These are phyloP conservation scores for Allium sativum DNA, from an alignment of 106 monocot genomes.

Conservation along the genomic window DNA sequence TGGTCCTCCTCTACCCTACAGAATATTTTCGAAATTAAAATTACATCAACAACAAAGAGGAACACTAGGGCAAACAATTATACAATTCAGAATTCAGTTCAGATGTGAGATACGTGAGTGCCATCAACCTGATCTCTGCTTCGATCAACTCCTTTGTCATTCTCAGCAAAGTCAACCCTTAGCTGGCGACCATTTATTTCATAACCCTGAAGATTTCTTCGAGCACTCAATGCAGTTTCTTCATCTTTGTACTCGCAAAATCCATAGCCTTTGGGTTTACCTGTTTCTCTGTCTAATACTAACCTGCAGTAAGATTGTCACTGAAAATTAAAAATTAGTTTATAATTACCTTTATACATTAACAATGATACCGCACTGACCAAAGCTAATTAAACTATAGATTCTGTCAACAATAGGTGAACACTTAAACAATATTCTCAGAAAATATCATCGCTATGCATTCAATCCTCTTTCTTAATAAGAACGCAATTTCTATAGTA, in stretches of 20 bases:
- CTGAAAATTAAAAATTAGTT: too few relatives aligned
- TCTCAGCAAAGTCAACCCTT: constrained; percentile 97
- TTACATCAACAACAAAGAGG: neutral
- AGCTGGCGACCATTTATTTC: constrained; percentile 98
- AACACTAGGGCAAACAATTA: neutral
- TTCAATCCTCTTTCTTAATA: too few relatives aligned
- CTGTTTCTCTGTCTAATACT: constrained; percentile 92
- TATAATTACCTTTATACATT: too few relatives aligned
- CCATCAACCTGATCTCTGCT: constrained; percentile 73
- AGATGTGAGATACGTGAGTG: neutral
- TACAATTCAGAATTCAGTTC: neutral
- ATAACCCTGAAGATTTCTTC: constrained; percentile 96
- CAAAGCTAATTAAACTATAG: too few relatives aligned
- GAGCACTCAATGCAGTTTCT: constrained; percentile 94
- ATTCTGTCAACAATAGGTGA: too few relatives aligned
- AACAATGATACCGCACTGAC: too few relatives aligned
- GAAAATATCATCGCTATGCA: too few relatives aligned
- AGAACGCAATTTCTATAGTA: too few relatives aligned
- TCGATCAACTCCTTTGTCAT: constrained; percentile 74
- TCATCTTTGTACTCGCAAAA: constrained; percentile 99
- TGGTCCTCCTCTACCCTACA: constrained; percentile 92
- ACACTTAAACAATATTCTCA: too few relatives aligned
- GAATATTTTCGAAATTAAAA: neutral
- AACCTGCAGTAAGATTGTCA: constrained; percentile 37
- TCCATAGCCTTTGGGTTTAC: constrained; percentile 97